These are phyloP conservation scores for Epichloe bromicola DNA, from an alignment of 2,329 filamentous ascomycete species.

Conservation along the genomic window DNA sequence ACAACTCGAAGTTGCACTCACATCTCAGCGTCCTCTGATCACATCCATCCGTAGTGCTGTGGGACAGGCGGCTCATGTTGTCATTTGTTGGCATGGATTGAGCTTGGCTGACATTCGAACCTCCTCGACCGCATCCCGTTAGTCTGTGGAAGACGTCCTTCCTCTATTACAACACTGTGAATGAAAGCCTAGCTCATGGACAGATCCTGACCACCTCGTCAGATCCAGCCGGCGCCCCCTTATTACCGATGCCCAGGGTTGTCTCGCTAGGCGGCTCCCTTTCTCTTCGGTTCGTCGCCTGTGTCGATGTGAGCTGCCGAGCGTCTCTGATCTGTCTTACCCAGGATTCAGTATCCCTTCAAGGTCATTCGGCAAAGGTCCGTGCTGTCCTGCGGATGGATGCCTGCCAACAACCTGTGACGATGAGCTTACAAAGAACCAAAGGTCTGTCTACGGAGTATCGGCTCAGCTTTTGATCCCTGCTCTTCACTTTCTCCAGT, in stretches of 20 bases:
- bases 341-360: background rate
- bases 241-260: background rate
- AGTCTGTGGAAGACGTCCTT: background rate
- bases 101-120: background rate
- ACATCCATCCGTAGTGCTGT: background rate
- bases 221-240: background rate
- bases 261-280: conserved; percentile 3
- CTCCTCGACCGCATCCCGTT: background rate
- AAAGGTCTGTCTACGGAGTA: too few species aligned
- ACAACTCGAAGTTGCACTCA: background rate
- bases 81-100: background rate
- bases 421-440: too few species aligned
- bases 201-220: background rate
- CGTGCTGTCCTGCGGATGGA: background rate
- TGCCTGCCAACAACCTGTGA: background rate
- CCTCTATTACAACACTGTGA: background rate
- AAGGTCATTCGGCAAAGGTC: background rate
- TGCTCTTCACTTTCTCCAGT: background rate
- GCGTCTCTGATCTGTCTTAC: conserved; percentile 3
- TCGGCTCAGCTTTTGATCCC: background rate
- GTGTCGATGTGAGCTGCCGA: background rate
- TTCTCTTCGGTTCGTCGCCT: background rate
- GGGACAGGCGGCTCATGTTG: background rate
- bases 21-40: background rate
- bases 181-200: too few species aligned